Base-by-base conservation (phyloP, 768 basidiomycete species). In the Agrocybe praecox region DNA sequence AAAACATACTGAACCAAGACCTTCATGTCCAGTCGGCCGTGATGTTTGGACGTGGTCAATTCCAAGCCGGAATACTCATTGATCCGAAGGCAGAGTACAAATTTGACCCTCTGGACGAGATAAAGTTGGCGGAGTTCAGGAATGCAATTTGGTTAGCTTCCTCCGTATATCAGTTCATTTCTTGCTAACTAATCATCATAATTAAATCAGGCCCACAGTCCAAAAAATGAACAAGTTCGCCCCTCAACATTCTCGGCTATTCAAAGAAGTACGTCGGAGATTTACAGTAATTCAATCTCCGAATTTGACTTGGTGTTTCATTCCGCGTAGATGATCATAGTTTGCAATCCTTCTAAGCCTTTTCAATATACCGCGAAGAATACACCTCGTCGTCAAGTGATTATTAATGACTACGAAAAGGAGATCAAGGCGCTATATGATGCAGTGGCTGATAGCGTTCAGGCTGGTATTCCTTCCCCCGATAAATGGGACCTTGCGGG, bases 271-370 rank as follows among this genome's bases (percentile, higher is more conserved):
- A 14, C 17, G 43, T 15, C 33, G 15, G 33, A 40, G 14, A 26
- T 43, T 17, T 22, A 40, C n/a, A 14, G 14, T 5, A 15, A 8
- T 40, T 17, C 1, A 17, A 3, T 10, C 33, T 23, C 6, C 12
- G 21, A 17, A 42, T 22, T 32, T 15, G 14, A 5, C 19, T 10
- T 18, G 9, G 24, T 6, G 10, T 36, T 4, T 18, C 24, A 9
- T 11, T 2, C 78, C 78, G 67, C 80, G 78, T 6, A 80, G 76
- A 82, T 81, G 76, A 73, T 83, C 47, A 46, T 80, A 4, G 64
- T 80, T 21, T 60, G 73, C 0, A 66, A 66, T 1, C 72, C 75
- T 0, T 62, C 66, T 7, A 76, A 76, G 54, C 79, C 80, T 1
- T 80, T 82, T 52, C 64, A 62, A 6, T 74, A 74, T 49, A 81